A percentile compares a stretch with the other conserved stretches of the same genome.
Evolutionary conservation across 148 eudicot species (phyloP).

Genomic region (Rhododendron vialii): DNA sequence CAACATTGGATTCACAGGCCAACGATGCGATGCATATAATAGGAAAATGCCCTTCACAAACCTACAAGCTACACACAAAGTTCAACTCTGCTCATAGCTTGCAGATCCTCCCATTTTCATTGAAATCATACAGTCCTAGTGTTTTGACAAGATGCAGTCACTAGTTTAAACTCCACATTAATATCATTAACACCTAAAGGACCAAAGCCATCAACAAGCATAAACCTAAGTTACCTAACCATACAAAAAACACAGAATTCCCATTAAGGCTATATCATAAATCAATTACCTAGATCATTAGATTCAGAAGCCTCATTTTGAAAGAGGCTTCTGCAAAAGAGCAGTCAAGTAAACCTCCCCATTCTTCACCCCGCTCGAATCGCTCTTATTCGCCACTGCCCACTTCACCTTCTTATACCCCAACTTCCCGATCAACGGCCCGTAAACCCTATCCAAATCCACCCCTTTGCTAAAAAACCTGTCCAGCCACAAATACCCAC

Average conservation of each 20-base stretch:
- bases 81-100: neutral
- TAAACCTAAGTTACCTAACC: neutral
- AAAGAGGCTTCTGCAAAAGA: conserved; percentile 78
- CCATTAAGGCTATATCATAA: neutral
- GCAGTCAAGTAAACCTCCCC: conserved; percentile 86
- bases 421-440: conserved; percentile 61
- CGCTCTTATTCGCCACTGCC: conserved; percentile 71
- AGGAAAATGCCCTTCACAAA: neutral
- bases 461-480: conserved; percentile 61
- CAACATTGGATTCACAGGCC: neutral
- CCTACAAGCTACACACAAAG: neutral
- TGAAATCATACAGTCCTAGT: neutral
- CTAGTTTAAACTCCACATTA: neutral
- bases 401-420: conserved; percentile 90
- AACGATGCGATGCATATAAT: neutral
- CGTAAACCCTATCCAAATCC: conserved; percentile 74
- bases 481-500: conserved; percentile 79
- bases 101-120: neutral
- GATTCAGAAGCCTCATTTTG: conserved; percentile 33
- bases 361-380: conserved; percentile 61
- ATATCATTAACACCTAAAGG: neutral
- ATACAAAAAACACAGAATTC: neutral
- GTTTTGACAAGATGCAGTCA: neutral
- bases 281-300: conserved; percentile 21
- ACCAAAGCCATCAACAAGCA: neutral